A percentile compares a stretch with the other conserved stretches of the same genome.
These are phyloP conservation scores for Eucalyptus dawsonii DNA, from an alignment of 345 rosid genomes.

Conservation along the genomic window DNA sequence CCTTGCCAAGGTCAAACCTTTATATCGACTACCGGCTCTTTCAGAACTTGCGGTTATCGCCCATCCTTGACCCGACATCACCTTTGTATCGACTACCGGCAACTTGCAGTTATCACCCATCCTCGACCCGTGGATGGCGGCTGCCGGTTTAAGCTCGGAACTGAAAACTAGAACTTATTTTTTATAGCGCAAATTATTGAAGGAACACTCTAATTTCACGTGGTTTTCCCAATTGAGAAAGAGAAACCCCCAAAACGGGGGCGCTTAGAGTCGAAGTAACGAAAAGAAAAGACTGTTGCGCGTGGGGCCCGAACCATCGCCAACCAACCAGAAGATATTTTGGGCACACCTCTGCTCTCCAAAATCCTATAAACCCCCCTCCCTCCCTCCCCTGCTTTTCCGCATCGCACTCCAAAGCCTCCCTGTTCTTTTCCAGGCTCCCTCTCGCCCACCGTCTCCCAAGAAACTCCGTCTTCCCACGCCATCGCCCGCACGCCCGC, in stretches of 20 bases:
- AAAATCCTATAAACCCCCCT: conserved; percentile 6
- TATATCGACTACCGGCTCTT: neutral
- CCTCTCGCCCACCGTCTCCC: neutral
- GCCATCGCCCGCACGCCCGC: neutral
- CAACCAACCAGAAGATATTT: conserved; percentile 13
- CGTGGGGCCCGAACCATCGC: conserved; percentile 20
- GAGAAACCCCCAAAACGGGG: neutral
- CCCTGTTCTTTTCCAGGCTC: neutral
- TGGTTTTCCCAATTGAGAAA: neutral
- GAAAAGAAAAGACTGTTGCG: neutral
- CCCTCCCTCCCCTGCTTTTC: neutral
- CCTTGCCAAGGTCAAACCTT: too few relatives aligned
- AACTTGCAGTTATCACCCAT: neutral
- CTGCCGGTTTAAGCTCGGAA: neutral
- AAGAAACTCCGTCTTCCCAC: neutral
- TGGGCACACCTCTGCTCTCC: neutral
- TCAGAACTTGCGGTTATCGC: neutral
- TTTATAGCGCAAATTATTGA: too few relatives aligned
- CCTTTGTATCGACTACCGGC: too few relatives aligned
- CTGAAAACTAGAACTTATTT: neutral
- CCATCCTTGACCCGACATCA: neutral
- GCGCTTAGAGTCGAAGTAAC: conserved; percentile 28
- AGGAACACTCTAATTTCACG: neutral
- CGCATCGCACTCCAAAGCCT: neutral
- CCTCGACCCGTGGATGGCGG: neutral